phyloP scores from a whole-genome alignment of 345 rosid species.

The Xanthoceras sorbifolium region DNA sequence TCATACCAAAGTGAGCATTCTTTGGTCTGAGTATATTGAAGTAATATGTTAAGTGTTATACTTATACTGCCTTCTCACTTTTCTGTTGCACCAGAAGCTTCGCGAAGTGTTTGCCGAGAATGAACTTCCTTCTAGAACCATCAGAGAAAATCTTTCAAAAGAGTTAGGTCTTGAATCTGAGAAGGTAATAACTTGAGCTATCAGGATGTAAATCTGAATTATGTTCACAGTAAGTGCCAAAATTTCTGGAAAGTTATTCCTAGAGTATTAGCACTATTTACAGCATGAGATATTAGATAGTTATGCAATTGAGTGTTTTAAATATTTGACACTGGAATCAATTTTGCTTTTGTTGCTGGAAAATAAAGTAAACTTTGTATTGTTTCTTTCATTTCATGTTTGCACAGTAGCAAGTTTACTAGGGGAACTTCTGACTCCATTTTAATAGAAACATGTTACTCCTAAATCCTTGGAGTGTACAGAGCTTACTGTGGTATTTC shows the following conservation, averaged over 20 bases:
- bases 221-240: neutral
- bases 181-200: slow-evolving; percentile 54
- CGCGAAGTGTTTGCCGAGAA: slow-evolving; percentile 87
- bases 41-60: neutral
- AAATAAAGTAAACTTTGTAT: neutral
- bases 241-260: neutral
- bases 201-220: neutral
- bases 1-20: slow-evolving; percentile 5
- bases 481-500: neutral
- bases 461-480: neutral
- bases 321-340: neutral
- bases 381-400: neutral
- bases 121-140: slow-evolving; percentile 87
- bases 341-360: neutral
- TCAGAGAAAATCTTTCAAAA: slow-evolving; percentile 73
- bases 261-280: neutral
- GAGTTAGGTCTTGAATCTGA: slow-evolving; percentile 82
- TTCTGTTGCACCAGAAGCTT: slow-evolving; percentile 65
- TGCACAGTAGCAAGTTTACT: neutral
- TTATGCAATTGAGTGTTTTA: neutral
- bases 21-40: slow-evolving; percentile 7
- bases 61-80: slow-evolving; percentile 21
- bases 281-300: neutral
- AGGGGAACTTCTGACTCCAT: neutral
- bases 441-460: neutral